Evolutionary conservation across 2,329 filamentous ascomycete genomes (phyloP), one percentile per base, ranked within the genome.

Genomic region (Trichoderma afroharzianum): DNA sequence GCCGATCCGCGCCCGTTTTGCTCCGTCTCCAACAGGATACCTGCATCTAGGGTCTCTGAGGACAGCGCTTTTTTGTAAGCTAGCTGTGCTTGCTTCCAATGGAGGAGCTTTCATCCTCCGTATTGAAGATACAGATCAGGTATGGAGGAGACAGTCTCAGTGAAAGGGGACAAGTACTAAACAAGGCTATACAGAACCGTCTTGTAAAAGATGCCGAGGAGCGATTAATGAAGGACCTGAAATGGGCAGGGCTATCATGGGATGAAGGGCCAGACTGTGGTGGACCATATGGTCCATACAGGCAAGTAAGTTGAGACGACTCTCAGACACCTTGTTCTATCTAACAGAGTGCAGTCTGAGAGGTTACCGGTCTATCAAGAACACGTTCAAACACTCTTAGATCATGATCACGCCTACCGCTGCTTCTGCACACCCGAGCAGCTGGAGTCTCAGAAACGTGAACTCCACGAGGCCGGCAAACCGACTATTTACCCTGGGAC

Each of bases 51-150:
- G 96, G 4, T 97, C 95, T 0, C 82, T 99, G 43, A 88, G 96
- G 72, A 99, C 96, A 0, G 97, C 97, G 0, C 82, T 99, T n/a
- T 98, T 94, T 84, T 98, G 97, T 78, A 98, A 95, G 76, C 84
- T 99, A 5, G 86, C 97, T n/a, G 95, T 96, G 0, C 93, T 91
- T 77, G 90, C 92, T 3, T 97, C 96, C 0, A 78, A 78, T 3
- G 91, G 92, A 5, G 96, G 96, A 7, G 92, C 97, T 79, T 99
- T 99, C 77, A 82, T 99, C 12, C 83, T 99, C 63, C 90, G 96
- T 11, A 90, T 99, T 74, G 96, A 99, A 83, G 96, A 99, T 80
- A 99, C 96, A 5, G 96, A 98, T 82, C 93, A 93, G 86, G 93
- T 94, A 82, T 75, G 86, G 39, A 12, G n/a, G 5, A 28, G 3